A percentile compares a stretch with the other conserved stretches of the same genome.
phyloP scores from a whole-genome alignment of 1,284 basidiomycete species.

The Mycena citricolor region DNA sequence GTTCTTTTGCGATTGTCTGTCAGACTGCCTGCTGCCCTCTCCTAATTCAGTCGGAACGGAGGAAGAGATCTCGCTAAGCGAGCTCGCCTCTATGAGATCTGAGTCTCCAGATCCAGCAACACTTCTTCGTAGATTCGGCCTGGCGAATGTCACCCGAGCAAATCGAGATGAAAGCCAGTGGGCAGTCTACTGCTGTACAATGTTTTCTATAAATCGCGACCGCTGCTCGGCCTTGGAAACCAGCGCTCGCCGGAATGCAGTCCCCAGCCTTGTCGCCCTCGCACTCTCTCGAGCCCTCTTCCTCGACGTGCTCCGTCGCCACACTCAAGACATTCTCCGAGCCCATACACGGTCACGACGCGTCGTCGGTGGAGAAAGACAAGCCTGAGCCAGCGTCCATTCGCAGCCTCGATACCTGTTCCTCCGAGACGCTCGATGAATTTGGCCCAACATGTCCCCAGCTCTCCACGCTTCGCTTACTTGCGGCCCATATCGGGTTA shows the following conservation, averaged over 20 bases:
- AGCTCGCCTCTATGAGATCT: conserved; percentile 9
- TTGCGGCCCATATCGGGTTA: conserved; percentile 59
- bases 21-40: conserved; percentile 3
- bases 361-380: too few species aligned
- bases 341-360: too few species aligned
- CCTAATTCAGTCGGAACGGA: conserved; percentile 4
- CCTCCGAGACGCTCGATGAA: conserved; percentile 26
- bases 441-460: conserved; percentile 21
- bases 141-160: conserved; percentile 10
- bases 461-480: conserved; percentile 48
- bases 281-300: conserved; percentile 9
- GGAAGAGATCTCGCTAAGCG: conserved; percentile 17
- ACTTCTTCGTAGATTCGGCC: conserved; percentile 7
- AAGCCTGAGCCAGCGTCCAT: too few species aligned
- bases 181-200: conserved; percentile 18
- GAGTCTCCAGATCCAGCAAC: too few species aligned
- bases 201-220: conserved; percentile 9
- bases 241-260: neutral
- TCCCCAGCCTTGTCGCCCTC: neutral
- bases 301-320: too few species aligned
- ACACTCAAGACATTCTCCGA: too few species aligned
- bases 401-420: too few species aligned
- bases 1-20: conserved; percentile 3
- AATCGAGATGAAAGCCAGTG: conserved; percentile 16
- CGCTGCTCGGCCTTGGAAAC: neutral